These are phyloP conservation scores for Beauveria pseudobassiana DNA, from an alignment of 2,329 filamentous ascomycete species.

Conservation along the genomic window DNA sequence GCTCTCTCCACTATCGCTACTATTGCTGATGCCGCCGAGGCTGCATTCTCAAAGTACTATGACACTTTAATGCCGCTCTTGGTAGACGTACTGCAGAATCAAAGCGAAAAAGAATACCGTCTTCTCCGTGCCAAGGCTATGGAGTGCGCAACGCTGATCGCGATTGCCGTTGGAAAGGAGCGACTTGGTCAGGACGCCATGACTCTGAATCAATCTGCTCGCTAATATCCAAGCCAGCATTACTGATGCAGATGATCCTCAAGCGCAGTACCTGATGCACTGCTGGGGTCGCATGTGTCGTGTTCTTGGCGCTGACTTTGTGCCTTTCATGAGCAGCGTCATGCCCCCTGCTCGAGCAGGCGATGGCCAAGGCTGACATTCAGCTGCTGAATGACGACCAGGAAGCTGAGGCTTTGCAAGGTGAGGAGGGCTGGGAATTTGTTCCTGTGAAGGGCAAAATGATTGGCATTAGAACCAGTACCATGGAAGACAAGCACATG, in stretches of 20 bases:
- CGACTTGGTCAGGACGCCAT: constrained; percentile 83
- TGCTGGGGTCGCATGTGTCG: constrained; percentile 99
- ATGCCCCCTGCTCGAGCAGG: constrained; percentile 87
- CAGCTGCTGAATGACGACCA: constrained; percentile 94
- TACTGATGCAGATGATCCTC: constrained; percentile 85
- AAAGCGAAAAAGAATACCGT: constrained; percentile 89
- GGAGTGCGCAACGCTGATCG: constrained; percentile 96
- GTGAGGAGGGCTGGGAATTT: constrained; percentile 95
- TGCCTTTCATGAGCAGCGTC: constrained; percentile 85
- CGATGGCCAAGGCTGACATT: constrained; percentile 92
- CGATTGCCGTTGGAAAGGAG: constrained; percentile 88
- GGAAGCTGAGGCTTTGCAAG: constrained; percentile 83
- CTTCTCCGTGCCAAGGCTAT: constrained; percentile 93
- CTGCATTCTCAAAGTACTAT: constrained; percentile 92
- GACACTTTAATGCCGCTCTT: constrained; percentile 91
- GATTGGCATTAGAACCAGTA: constrained; percentile 95
- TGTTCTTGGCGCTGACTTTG: constrained; percentile 81
- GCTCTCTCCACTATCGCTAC: constrained; percentile 96
- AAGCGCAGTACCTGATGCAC: constrained; percentile 94
- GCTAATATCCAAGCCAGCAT: constrained; percentile 82
- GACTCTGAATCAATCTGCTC: constrained; percentile 77
- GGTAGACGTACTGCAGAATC: constrained; percentile 79
- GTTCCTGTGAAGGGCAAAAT: constrained; percentile 96
- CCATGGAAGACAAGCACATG: constrained; percentile 97
- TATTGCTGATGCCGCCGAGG: constrained; percentile 95